Conservation (phyloP, 495 filamentous ascomycete genomes). For the Xylaria acuta region DNA sequence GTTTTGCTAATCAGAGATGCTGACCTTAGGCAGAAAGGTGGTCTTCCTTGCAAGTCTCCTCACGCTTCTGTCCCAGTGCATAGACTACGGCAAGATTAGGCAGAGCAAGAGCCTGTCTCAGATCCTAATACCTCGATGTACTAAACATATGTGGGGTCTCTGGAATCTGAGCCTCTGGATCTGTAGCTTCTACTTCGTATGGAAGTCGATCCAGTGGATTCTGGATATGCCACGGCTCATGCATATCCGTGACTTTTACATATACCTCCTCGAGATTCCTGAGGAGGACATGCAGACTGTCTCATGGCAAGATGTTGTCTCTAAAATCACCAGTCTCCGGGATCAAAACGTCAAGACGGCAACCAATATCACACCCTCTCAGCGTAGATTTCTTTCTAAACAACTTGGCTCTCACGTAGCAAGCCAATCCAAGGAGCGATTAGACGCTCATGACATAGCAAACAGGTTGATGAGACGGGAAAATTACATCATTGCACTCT, state of each 20-base stretch:
- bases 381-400: slow-evolving; percentile 65
- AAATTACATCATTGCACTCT: slow-evolving; percentile 93
- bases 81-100: slow-evolving; percentile 80
- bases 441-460: slow-evolving; percentile 96
- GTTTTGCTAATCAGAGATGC: slow-evolving; percentile 22
- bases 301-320: slow-evolving; percentile 93
- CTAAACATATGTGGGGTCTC: slow-evolving; percentile 80
- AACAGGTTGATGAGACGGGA: slow-evolving; percentile 96
- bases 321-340: slow-evolving; percentile 82
- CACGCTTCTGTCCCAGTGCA: slow-evolving; percentile 85
- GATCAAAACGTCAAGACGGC: slow-evolving; percentile 88
- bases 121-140: slow-evolving; percentile 82
- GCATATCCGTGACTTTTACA: slow-evolving; percentile 87
- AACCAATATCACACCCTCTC: slow-evolving; percentile 57
- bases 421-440: slow-evolving; percentile 88
- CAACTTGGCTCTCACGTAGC: slow-evolving; percentile 52
- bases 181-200: slow-evolving; percentile 86
- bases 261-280: slow-evolving; percentile 82
- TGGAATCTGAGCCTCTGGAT: slow-evolving; percentile 84
- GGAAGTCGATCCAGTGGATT: slow-evolving; percentile 74
- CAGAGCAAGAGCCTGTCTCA: slow-evolving; percentile 75
- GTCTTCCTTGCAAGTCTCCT: slow-evolving; percentile 84
- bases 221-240: slow-evolving; percentile 76
- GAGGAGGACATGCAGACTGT: slow-evolving; percentile 95
- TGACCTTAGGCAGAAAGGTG: slow-evolving; percentile 49